Conservation (phyloP, 805 yeast genomes). For the Wickerhamomyces sydowiorum region DNA sequence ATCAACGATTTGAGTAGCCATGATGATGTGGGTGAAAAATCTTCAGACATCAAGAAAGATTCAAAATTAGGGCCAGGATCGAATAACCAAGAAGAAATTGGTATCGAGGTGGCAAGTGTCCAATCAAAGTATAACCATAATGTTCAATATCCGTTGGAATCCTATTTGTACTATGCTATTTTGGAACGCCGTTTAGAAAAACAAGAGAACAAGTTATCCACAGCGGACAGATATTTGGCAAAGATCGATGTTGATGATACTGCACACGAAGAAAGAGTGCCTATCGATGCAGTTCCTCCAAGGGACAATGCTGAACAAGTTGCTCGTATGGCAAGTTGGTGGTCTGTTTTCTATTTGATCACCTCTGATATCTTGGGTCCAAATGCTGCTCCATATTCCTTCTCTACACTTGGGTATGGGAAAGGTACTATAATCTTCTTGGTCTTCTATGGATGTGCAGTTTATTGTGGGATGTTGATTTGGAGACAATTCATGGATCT, state of each 20-base stretch:
- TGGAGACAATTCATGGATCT: slow-evolving; percentile 30
- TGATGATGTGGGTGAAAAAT: too few relatives aligned
- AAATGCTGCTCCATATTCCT: slow-evolving; percentile 39
- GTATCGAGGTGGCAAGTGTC: neutral
- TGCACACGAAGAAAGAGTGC: slow-evolving; percentile 4
- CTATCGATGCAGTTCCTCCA: slow-evolving; percentile 3
- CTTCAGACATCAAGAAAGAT: too few relatives aligned
- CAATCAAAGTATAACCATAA: slow-evolving; percentile 1
- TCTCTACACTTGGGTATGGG: slow-evolving; percentile 37
- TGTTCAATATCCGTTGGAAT: slow-evolving; percentile 2
- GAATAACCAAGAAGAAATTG: neutral
- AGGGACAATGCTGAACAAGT: slow-evolving; percentile 4
- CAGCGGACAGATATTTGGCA: slow-evolving; percentile 1
- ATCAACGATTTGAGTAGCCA: too few relatives aligned
- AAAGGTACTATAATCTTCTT: slow-evolving; percentile 38
- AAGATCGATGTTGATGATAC: neutral
- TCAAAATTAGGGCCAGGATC: too few relatives aligned
- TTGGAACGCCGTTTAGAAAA: slow-evolving; percentile 3
- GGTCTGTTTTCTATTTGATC: slow-evolving; percentile 37
- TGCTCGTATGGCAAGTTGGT: slow-evolving; percentile 7
- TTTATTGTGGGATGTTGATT: slow-evolving; percentile 34
- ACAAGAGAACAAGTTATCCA: neutral
- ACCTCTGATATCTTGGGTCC: slow-evolving; percentile 47
- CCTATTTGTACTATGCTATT: slow-evolving; percentile 8
- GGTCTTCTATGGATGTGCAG: slow-evolving; percentile 36